phyloP scores from a whole-genome alignment of 768 basidiomycete genomes.

The Neoboletus subvelutipes region DNA sequence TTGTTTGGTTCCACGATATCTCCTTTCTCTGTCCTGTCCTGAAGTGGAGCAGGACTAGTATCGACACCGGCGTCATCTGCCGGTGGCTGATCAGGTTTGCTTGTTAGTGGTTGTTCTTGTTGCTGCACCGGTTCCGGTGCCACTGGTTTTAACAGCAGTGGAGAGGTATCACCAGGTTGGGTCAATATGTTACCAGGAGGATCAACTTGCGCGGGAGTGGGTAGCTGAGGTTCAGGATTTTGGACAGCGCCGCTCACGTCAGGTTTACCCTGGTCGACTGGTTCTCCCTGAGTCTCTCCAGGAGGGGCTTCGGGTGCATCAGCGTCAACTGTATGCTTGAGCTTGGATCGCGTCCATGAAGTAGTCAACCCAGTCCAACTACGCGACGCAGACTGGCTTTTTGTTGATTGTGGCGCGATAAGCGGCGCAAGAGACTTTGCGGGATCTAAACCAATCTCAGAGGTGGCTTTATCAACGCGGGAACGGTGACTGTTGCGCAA shows the following conservation, averaged over 20 bases:
- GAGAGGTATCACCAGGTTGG: slow-evolving; percentile 5
- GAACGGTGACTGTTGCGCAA: slow-evolving; percentile 15
- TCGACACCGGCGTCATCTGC: slow-evolving; percentile 13
- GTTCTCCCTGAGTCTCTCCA: slow-evolving; percentile 1
- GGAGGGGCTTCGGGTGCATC: slow-evolving; percentile 1
- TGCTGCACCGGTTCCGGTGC: not conserved
- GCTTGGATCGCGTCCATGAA: slow-evolving; percentile 4
- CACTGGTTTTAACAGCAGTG: slow-evolving; percentile 3
- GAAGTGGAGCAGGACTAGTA: not conserved
- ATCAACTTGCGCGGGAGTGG: slow-evolving; percentile 29
- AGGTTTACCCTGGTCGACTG: not conserved
- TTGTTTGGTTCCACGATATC: not conserved
- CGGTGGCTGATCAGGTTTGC: not conserved
- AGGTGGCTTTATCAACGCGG: slow-evolving; percentile 15
- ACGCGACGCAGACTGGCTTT: slow-evolving; percentile 4
- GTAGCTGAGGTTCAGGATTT: slow-evolving; percentile 7
- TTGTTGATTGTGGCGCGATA: slow-evolving; percentile 1
- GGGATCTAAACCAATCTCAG: slow-evolving; percentile 25
- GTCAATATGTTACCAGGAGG: slow-evolving; percentile 16
- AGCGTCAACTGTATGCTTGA: not conserved
- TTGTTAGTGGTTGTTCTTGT: not conserved
- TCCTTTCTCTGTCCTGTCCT: not conserved
- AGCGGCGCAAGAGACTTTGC: slow-evolving; percentile 6
- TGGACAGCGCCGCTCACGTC: slow-evolving; percentile 4
- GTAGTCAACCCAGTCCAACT: not conserved